Conservation (phyloP, 2,329 filamentous ascomycete species). For the Cladophialophora carrionii region DNA sequence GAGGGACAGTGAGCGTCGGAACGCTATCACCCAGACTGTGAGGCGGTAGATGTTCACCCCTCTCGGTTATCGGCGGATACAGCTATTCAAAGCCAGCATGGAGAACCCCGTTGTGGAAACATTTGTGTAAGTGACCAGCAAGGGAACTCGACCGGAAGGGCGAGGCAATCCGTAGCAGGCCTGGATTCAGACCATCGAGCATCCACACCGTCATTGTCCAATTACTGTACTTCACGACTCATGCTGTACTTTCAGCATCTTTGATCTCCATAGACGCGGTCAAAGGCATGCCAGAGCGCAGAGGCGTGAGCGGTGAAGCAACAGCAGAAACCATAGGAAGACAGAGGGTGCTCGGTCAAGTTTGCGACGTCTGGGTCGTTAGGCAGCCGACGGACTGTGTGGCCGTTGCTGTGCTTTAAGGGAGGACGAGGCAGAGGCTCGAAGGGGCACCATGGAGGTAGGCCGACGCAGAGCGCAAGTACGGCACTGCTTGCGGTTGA, state of each 20-base stretch:
- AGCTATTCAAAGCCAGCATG: background rate
- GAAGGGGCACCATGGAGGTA: background rate
- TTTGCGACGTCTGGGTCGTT: conserved; percentile 1
- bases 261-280: background rate
- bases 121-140: background rate
- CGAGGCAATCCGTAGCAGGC: background rate
- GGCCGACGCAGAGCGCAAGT: background rate
- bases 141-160: background rate
- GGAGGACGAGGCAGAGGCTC: background rate
- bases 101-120: background rate
- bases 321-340: background rate
- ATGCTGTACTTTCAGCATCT: conserved; percentile 1
- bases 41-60: background rate
- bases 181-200: background rate
- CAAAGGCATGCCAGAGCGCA: background rate
- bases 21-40: background rate
- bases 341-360: conserved; percentile 1
- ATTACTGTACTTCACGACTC: background rate
- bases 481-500: conserved; percentile 2
- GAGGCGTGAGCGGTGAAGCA: background rate
- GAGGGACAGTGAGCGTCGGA: background rate
- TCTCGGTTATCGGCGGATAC: background rate
- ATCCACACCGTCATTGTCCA: background rate
- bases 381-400: conserved; percentile 4
- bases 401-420: background rate